Evolutionary conservation across 148 eudicot genomes (phyloP).

Genomic region (Rhododendron ovatum): DNA sequence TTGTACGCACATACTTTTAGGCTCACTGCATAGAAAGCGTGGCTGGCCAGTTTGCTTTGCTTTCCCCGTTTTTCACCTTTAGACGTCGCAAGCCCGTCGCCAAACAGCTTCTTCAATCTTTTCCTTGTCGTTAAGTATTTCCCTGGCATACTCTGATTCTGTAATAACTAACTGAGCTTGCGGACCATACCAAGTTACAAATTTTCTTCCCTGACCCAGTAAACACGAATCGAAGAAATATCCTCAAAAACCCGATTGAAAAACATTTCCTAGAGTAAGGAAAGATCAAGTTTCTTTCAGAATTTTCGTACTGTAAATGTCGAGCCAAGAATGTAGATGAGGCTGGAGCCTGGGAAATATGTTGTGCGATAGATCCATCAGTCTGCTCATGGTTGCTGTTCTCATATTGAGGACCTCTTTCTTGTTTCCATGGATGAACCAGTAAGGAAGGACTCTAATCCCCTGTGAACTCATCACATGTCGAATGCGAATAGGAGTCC

Average conservation of each 20-base stretch:
- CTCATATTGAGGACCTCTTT: not conserved
- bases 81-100: not conserved
- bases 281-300: too few species aligned
- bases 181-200: not conserved
- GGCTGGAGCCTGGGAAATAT: conserved; percentile 6
- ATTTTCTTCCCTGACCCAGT: not conserved
- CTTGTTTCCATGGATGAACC: not conserved
- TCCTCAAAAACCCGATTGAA: not conserved
- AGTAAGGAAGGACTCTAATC: conserved; percentile 6
- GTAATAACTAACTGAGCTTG: not conserved
- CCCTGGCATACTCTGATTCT: not conserved
- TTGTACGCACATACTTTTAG: conserved; percentile 10
- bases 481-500: not conserved
- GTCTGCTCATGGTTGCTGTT: not conserved
- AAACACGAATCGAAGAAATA: not conserved
- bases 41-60: conserved; percentile 17
- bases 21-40: conserved; percentile 21
- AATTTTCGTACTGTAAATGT: not conserved
- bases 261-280: not conserved
- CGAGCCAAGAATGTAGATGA: not conserved
- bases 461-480: not conserved
- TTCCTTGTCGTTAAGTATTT: not conserved
- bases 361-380: not conserved
- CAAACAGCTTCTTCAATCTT: not conserved
- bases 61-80: conserved; percentile 22